phyloP scores from a whole-genome alignment of 306 rosid genomes.

The Lagenaria siceraria region DNA sequence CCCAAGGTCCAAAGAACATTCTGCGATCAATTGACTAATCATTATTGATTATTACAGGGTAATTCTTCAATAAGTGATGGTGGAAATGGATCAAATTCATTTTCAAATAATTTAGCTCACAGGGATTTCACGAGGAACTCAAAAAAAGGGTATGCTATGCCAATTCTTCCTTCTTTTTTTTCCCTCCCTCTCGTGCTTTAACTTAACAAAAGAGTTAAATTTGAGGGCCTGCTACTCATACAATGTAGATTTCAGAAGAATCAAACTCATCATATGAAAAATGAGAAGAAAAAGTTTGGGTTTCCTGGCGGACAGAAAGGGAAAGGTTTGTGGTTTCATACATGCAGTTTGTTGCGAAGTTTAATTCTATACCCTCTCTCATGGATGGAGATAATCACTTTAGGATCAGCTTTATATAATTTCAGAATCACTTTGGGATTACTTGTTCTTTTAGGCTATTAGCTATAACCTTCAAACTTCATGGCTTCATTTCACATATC shows the following conservation, averaged over 20 bases:
- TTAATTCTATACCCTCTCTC: not conserved
- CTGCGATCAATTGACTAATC: not conserved
- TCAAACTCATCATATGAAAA: constrained; percentile 35
- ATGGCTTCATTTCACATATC: not conserved
- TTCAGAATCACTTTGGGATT: not conserved
- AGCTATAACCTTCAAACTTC: not conserved
- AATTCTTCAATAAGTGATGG: constrained; percentile 22
- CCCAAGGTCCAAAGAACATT: not conserved
- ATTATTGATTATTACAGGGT: constrained; percentile 32
- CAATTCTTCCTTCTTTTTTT: constrained; percentile 24
- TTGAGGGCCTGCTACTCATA: constrained; percentile 7
- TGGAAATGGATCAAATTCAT: constrained; percentile 31
- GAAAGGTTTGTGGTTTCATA: constrained; percentile 45
- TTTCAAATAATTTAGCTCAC: constrained; percentile 33
- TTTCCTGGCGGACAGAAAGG: constrained; percentile 26
- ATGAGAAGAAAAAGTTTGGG: constrained; percentile 31
- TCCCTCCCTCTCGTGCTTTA: not conserved
- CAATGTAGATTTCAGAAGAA: constrained; percentile 59
- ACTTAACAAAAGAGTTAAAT: not conserved
- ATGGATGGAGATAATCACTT: not conserved
- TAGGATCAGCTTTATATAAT: not conserved
- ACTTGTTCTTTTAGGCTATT: not conserved
- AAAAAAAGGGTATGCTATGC: constrained; percentile 29
- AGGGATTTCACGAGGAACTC: constrained; percentile 38
- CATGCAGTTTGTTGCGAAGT: not conserved